A percentile compares a stretch with the other conserved stretches of the same genome.
phyloP scores from a whole-genome alignment of 108 stramenopile genomes.

The Nitzschia sp. region DNA sequence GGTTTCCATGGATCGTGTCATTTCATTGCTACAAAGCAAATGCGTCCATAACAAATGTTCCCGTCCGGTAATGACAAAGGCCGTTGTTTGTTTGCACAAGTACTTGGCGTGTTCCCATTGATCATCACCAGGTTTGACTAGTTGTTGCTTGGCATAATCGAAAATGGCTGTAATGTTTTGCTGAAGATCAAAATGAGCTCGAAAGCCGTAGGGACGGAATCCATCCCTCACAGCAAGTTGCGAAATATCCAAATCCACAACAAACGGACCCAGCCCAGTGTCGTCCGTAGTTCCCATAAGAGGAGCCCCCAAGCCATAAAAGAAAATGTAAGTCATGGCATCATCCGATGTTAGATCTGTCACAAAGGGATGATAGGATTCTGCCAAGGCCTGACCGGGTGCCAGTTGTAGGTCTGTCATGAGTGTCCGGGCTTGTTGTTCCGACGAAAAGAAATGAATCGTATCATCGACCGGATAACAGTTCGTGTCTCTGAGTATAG shows the following conservation, averaged over 20 bases:
- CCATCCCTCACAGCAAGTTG: background rate
- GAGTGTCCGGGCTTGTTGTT: no score
- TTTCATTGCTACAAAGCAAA: conserved; percentile 1
- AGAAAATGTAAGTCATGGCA: no score
- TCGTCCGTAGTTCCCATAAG: conserved; percentile 9
- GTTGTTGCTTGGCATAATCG: conserved; percentile 14
- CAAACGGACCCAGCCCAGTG: conserved; percentile 3
- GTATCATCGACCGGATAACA: no score
- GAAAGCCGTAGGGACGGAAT: conserved; percentile 5
- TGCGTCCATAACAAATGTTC: conserved; percentile 25
- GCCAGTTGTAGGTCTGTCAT: no score
- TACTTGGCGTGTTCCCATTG: conserved; percentile 18
- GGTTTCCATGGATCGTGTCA: conserved; percentile 5
- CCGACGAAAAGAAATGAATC: no score
- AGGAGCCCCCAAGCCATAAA: conserved; percentile 16
- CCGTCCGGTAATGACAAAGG: conserved; percentile 1
- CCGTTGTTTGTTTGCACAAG: background rate
- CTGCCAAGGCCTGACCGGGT: no score
- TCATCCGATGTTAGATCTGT: no score
- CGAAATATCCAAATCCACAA: conserved; percentile 9
- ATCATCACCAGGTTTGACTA: conserved; percentile 3
- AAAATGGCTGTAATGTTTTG: conserved; percentile 17
- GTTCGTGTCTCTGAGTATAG: no score
- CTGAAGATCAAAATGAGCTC: conserved; percentile 11
- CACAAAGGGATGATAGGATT: no score